Evolutionary conservation across 2,329 filamentous ascomycete species (phyloP).

Genomic region (Calonectria henricotiae): DNA sequence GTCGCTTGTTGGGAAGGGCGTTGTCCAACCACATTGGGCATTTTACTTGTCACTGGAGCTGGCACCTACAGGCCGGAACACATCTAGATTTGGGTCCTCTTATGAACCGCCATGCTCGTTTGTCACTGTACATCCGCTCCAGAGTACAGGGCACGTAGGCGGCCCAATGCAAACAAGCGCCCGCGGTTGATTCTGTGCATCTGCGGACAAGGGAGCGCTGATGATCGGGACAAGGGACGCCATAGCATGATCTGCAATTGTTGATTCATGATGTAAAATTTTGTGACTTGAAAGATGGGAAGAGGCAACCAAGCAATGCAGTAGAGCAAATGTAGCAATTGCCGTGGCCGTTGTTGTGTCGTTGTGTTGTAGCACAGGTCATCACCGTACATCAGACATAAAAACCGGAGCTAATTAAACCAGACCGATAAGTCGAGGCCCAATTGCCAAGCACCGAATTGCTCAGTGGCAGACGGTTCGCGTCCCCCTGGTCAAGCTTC

Average conservation of each 20-base stretch:
- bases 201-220: slow-evolving; percentile 23
- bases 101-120: not conserved
- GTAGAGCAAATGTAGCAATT: not conserved
- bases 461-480: slow-evolving; percentile 20
- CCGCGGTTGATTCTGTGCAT: slow-evolving; percentile 16
- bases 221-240: not conserved
- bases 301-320: slow-evolving; percentile 7
- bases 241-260: not conserved
- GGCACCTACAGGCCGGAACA: slow-evolving; percentile 26
- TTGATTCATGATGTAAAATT: not conserved
- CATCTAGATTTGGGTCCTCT: slow-evolving; percentile 31
- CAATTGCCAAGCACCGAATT: slow-evolving; percentile 29
- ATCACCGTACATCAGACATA: slow-evolving; percentile 7
- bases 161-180: slow-evolving; percentile 23
- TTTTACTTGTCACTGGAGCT: slow-evolving; percentile 37
- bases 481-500: slow-evolving; percentile 21
- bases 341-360: not conserved
- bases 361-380: slow-evolving; percentile 8
- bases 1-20: slow-evolving; percentile 22
- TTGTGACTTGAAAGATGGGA: not conserved
- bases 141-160: slow-evolving; percentile 10
- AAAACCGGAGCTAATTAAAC: slow-evolving; percentile 21
- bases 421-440: slow-evolving; percentile 5
- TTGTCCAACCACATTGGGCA: slow-evolving; percentile 39
- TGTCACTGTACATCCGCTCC: slow-evolving; percentile 18